phyloP scores from a whole-genome alignment of 2,329 filamentous ascomycete genomes.

The Basipetospora chlamydospora region DNA sequence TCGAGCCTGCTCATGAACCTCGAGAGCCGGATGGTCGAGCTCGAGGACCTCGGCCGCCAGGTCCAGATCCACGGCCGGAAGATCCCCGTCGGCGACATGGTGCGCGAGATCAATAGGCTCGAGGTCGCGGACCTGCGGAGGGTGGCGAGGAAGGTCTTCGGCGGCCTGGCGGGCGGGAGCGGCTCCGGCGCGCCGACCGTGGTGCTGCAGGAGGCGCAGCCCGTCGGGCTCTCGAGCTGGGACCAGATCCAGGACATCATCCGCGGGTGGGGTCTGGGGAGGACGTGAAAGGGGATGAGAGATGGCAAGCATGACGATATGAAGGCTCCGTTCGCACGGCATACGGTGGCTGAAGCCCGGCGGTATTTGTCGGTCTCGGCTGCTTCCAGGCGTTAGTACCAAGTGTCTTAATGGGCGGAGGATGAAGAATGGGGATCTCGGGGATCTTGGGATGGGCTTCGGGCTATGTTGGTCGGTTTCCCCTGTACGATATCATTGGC shows the following conservation, averaged over 20 bases:
- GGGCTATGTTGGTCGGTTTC: too few species aligned
- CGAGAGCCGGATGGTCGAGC: constrained; percentile 90
- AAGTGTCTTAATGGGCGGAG: too few species aligned
- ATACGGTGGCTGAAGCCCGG: too few species aligned
- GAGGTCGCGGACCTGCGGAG: constrained; percentile 68
- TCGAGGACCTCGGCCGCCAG: constrained; percentile 88
- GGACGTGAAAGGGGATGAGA: constrained; percentile 20
- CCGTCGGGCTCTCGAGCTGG: constrained; percentile 64
- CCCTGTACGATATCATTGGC: too few species aligned
- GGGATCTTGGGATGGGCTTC: too few species aligned
- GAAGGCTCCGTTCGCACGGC: too few species aligned
- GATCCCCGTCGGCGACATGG: constrained; percentile 89
- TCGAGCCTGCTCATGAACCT: constrained; percentile 92
- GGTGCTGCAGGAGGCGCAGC: constrained; percentile 80
- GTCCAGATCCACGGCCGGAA: constrained; percentile 95
- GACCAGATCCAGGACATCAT: constrained; percentile 82
- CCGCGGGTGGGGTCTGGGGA: constrained; percentile 67
- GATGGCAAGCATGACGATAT: too few species aligned
- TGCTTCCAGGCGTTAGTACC: too few species aligned
- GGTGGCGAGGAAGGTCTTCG: constrained; percentile 66
- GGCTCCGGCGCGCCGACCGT: constrained; percentile 87
- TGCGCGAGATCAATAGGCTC: constrained; percentile 65
- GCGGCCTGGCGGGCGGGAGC: constrained; percentile 56
- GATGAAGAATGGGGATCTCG: too few species aligned
- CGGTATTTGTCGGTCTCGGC: too few species aligned